phyloP scores from a whole-genome alignment of 1,284 basidiomycete species.

The Chalciporus sp. region DNA sequence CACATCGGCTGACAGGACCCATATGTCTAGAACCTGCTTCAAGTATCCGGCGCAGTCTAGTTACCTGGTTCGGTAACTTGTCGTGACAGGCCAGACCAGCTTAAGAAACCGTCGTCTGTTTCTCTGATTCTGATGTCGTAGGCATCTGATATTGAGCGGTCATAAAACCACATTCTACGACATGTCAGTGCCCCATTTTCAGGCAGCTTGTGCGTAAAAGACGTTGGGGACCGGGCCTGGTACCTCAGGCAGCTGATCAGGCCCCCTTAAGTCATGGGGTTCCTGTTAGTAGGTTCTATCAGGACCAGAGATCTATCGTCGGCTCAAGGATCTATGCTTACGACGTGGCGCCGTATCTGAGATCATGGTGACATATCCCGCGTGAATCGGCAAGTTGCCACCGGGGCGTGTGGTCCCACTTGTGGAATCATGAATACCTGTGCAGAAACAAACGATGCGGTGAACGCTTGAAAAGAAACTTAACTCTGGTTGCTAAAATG shows the following conservation, averaged over 20 bases:
- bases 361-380: neutral
- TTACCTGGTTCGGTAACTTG: neutral
- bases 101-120: too few relatives aligned
- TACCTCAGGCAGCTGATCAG: neutral
- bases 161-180: neutral
- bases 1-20: too few relatives aligned
- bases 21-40: too few relatives aligned
- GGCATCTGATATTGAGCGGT: neutral
- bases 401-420: neutral
- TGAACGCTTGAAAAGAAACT: neutral
- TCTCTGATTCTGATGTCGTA: too few relatives aligned
- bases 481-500: neutral
- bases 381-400: neutral
- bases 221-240: too few relatives aligned
- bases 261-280: neutral
- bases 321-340: too few relatives aligned
- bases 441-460: neutral
- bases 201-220: neutral
- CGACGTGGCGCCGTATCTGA: too few relatives aligned
- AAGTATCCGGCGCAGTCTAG: neutral
- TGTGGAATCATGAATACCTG: neutral
- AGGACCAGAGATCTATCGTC: neutral
- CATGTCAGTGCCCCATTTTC: neutral
- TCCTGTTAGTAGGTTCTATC: neutral
- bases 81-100: too few relatives aligned